A percentile compares a stretch with the other conserved stretches of the same genome.
These are phyloP conservation scores for Hemileccinum rubropunctum DNA, from an alignment of 768 basidiomycete genomes.

Conservation along the genomic window DNA sequence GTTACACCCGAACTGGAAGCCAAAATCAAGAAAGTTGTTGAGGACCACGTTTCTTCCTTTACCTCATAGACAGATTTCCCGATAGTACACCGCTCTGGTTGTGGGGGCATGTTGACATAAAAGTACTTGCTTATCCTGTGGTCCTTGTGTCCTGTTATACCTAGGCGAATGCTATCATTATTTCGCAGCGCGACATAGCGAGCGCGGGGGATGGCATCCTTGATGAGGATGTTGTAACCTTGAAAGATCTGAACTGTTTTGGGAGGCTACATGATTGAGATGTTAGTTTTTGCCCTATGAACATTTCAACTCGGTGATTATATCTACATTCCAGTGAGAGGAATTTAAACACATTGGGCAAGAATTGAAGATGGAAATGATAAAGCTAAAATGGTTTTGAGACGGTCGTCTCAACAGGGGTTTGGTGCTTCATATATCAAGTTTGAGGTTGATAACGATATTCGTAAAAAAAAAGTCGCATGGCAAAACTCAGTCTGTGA, in stretches of 20 bases:
- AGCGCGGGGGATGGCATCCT: no score
- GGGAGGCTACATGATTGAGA: no score
- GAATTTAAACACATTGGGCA: no score
- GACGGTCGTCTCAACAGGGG: not conserved
- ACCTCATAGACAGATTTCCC: conserved; percentile 44
- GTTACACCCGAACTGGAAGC: conserved; percentile 90
- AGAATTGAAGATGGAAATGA: no score
- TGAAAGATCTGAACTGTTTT: no score
- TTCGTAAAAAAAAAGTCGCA: not conserved
- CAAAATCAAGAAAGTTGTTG: conserved; percentile 93
- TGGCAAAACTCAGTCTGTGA: conserved; percentile 7
- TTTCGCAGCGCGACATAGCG: conserved; percentile 21
- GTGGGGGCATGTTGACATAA: conserved; percentile 18
- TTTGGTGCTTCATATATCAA: not conserved
- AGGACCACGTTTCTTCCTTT: conserved; percentile 84
- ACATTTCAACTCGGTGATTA: no score
- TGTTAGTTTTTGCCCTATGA: no score
- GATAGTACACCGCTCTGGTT: conserved; percentile 14
- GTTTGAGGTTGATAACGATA: not conserved
- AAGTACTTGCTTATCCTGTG: conserved; percentile 16
- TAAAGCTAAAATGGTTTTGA: no score
- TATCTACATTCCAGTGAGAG: no score
- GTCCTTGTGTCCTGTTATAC: conserved; percentile 23
- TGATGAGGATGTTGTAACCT: no score
- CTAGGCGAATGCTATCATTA: conserved; percentile 27